Evolutionary conservation across 75 land plant genomes (phyloP), one percentile per base, ranked within the genome.

Genomic region (Sequoia sempervirens): DNA sequence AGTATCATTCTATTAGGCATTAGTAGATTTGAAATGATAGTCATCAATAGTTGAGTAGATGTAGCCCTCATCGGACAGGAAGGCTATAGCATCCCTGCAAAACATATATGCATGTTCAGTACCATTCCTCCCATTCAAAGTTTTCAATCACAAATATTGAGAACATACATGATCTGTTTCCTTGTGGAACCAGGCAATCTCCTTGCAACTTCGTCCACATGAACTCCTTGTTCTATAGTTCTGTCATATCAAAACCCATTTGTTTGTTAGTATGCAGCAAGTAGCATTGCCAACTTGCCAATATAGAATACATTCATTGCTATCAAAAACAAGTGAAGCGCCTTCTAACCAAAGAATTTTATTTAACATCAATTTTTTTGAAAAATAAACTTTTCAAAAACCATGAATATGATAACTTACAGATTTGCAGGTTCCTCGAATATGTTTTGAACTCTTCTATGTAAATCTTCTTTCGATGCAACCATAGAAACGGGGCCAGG

Each of bases 41-140:
- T 90, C 92, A 86, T 90, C 92, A 43, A 90, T 86, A 45, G 92
- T 90, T 46, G 92, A 90, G 64, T 90, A 90, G 64, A 90, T 86
- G 32, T 72, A 84, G 28, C 92, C 92, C 64, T 90, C 92, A 68
- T 89, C 89, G 66, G 84, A 87, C 80, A 90, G 52, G 56, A 90
- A 90, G 6, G 87, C 90, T 23, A 90, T 84, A 46, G 92, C 91
- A 69, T 90, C 92, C 88, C 92, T 90, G 91, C 78, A 58, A 83
- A 41, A 85, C 41, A 41, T 23, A 41, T 32, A 32, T 5, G 4
- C 47, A 70, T 18, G 7, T 61, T 68, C 15, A 72, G 68, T 85
- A n/a, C 3, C 40, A 64, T 64, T n/a, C 28, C 43, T 80, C 28
- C 15, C n/a, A n/a, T 37, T 61, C 37, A 82, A 18, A 43, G 30